Conservation (phyloP, 345 rosid genomes). For the Pseudoturritis turrita region DNA sequence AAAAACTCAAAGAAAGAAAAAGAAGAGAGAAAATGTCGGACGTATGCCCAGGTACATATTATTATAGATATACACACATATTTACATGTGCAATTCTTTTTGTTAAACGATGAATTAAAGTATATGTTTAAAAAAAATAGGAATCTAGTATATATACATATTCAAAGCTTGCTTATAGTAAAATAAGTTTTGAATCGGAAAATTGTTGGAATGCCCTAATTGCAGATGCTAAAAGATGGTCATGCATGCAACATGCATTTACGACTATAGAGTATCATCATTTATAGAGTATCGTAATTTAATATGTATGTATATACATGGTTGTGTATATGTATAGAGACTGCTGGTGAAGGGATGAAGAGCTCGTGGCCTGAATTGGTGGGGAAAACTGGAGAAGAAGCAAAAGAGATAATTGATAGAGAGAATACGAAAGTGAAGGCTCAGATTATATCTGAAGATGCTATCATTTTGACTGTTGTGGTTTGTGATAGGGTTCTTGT, state of each 20-base stretch:
- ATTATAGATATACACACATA: too few species aligned
- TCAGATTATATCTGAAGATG: slow-evolving; percentile 34
- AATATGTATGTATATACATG: too few species aligned
- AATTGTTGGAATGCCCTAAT: too few species aligned
- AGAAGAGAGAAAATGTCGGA: slow-evolving; percentile 9
- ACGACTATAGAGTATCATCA: not conserved
- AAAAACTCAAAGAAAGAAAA: not conserved
- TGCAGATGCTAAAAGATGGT: too few species aligned
- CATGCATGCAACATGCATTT: too few species aligned
- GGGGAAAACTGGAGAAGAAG: slow-evolving; percentile 37
- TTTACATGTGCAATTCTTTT: too few species aligned
- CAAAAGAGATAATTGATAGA: slow-evolving; percentile 30
- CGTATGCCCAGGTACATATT: slow-evolving; percentile 5
- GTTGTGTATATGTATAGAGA: slow-evolving; percentile 1
- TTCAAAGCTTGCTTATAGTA: too few species aligned
- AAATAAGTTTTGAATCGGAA: too few species aligned
- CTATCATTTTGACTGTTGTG: slow-evolving; percentile 27
- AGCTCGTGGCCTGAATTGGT: slow-evolving; percentile 43
- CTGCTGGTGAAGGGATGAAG: slow-evolving; percentile 29
- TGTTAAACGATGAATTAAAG: too few species aligned
- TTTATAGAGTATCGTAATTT: too few species aligned
- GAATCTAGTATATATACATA: too few species aligned
- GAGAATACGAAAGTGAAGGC: slow-evolving; percentile 36
- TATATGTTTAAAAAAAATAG: too few species aligned
- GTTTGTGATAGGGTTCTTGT: slow-evolving; percentile 42